Evolutionary conservation across 1,139 yeast species (phyloP).

Genomic region (Geotrichum aggregatum): DNA sequence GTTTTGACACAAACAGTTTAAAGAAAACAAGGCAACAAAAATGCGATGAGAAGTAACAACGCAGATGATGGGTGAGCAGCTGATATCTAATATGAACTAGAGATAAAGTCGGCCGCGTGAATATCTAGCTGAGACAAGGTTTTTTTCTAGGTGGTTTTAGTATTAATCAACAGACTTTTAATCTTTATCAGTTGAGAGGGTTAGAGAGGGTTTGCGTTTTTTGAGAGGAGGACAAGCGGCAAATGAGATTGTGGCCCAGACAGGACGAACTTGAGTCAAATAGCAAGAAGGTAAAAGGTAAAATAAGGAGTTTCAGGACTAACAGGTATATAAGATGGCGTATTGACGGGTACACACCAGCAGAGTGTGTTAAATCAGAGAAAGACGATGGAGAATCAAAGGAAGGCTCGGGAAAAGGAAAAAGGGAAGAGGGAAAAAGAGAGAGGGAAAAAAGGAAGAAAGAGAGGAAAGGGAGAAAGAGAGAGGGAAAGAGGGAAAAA

Average conservation of each 20-base stretch:
- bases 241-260: too few relatives aligned
- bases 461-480: background rate
- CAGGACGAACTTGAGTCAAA: too few relatives aligned
- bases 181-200: too few relatives aligned
- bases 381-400: background rate
- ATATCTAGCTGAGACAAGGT: background rate
- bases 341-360: background rate
- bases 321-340: background rate
- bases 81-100: background rate
- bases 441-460: background rate
- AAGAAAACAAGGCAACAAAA: background rate
- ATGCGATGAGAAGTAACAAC: background rate
- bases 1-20: slow-evolving; percentile 8
- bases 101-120: background rate
- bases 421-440: background rate
- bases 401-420: background rate
- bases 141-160: too few relatives aligned
- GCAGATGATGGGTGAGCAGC: background rate
- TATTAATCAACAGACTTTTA: too few relatives aligned
- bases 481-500: background rate
- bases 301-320: background rate
- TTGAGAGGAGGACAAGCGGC: too few relatives aligned
- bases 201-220: too few relatives aligned
- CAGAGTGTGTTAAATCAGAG: background rate
- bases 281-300: too few relatives aligned